Conservation (phyloP, 495 filamentous ascomycete species). For the Xylaria longipes region DNA sequence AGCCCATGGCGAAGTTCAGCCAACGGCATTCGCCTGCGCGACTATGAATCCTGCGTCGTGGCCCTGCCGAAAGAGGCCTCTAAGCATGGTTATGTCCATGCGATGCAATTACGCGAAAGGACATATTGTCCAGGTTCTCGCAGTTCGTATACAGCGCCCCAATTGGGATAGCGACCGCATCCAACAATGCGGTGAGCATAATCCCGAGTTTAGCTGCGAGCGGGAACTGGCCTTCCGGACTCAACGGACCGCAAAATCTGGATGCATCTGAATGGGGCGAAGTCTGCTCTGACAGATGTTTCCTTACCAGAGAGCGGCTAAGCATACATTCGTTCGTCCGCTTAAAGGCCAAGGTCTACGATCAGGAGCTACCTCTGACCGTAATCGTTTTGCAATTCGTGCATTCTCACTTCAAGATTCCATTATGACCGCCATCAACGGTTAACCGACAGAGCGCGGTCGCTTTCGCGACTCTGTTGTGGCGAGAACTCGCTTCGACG, state of each 20-base stretch:
- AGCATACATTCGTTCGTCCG: constrained; percentile 53
- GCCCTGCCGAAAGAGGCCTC: constrained; percentile 70
- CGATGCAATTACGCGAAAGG: constrained; percentile 78
- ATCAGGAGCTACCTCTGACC: constrained; percentile 15
- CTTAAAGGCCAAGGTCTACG: constrained; percentile 3
- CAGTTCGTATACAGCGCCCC: constrained; percentile 63
- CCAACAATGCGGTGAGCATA: constrained; percentile 57
- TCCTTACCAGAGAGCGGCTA: constrained; percentile 35
- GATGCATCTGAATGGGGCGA: constrained; percentile 75
- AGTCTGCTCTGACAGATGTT: constrained; percentile 4
- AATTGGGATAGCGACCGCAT: constrained; percentile 66
- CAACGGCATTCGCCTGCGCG: constrained; percentile 67
- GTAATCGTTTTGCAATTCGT: not conserved
- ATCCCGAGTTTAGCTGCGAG: constrained; percentile 70
- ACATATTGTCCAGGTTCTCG: constrained; percentile 76
- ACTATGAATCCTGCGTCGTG: constrained; percentile 57
- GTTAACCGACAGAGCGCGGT: not conserved
- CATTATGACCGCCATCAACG: not conserved
- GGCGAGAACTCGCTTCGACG: not conserved
- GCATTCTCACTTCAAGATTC: not conserved
- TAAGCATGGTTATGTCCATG: constrained; percentile 61
- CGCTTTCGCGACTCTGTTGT: not conserved
- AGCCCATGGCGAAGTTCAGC: constrained; percentile 66
- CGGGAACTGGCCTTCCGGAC: constrained; percentile 68
- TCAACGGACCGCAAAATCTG: constrained; percentile 59